Evolutionary conservation across 768 basidiomycete species (phyloP).

Genomic region (Phanerochaete sordida): DNA sequence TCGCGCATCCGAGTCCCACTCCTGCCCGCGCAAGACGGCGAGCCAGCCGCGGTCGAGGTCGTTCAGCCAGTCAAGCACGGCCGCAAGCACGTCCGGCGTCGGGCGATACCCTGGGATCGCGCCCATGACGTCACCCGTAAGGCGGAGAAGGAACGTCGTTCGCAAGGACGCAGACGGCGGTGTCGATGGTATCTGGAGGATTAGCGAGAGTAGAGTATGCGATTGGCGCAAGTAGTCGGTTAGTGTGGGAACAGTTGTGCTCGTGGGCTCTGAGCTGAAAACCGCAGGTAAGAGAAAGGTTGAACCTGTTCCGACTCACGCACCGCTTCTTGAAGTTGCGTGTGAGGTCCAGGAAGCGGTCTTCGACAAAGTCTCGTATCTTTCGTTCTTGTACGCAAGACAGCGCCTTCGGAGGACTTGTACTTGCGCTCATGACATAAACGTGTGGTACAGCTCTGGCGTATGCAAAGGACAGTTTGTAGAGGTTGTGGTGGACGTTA

Average conservation of each 20-base stretch:
- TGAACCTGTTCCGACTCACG: neutral
- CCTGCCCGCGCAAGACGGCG: slow-evolving; percentile 56
- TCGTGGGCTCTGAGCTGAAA: slow-evolving; percentile 39
- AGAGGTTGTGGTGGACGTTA: neutral
- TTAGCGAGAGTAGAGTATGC: slow-evolving; percentile 52
- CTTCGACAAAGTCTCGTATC: slow-evolving; percentile 63
- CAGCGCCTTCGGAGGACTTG: neutral
- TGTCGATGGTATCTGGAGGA: slow-evolving; percentile 73
- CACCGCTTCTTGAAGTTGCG: slow-evolving; percentile 78
- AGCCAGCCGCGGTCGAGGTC: slow-evolving; percentile 77
- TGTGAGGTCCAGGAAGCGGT: slow-evolving; percentile 60
- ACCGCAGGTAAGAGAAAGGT: neutral
- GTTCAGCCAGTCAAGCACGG: slow-evolving; percentile 63
- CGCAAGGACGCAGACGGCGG: slow-evolving; percentile 68
- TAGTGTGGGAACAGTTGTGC: slow-evolving; percentile 53
- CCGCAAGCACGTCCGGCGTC: slow-evolving; percentile 38
- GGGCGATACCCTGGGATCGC: slow-evolving; percentile 61
- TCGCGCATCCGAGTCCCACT: slow-evolving; percentile 57
- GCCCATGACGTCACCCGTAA: slow-evolving; percentile 64
- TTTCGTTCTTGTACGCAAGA: slow-evolving; percentile 52
- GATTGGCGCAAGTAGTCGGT: slow-evolving; percentile 55
- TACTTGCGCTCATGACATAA: neutral
- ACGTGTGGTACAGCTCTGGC: no score
- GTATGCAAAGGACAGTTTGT: neutral
- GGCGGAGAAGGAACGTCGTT: slow-evolving; percentile 61